A percentile compares a stretch with the other conserved stretches of the same genome.
These are phyloP conservation scores for Coemansia sp. DNA, from an alignment of 192 early-diverging fungal genomes.

Conservation along the genomic window DNA sequence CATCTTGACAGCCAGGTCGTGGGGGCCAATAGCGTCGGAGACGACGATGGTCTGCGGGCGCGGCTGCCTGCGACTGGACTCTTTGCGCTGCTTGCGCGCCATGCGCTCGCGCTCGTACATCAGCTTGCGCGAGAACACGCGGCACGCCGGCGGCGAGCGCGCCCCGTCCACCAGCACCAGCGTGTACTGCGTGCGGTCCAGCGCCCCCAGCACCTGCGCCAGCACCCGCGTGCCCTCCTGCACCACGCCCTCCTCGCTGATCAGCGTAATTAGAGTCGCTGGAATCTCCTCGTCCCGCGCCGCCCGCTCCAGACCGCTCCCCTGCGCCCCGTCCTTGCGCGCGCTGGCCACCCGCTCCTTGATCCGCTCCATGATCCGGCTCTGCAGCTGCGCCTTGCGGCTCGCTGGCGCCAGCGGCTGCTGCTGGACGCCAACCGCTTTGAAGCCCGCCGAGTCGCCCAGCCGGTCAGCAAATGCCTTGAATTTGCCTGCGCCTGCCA, in stretches of 20 bases:
- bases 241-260: slow-evolving; percentile 9
- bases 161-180: slow-evolving; percentile 23
- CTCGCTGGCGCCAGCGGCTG: neutral
- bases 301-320: slow-evolving; percentile 2
- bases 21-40: slow-evolving; percentile 9
- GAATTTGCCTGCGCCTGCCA: too few species aligned
- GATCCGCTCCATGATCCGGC: slow-evolving; percentile 5
- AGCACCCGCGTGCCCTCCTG: slow-evolving; percentile 15
- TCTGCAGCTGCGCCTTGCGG: slow-evolving; percentile 6
- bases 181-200: slow-evolving; percentile 22
- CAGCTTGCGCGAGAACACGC: slow-evolving; percentile 28
- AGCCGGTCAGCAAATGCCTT: too few species aligned
- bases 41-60: slow-evolving; percentile 21
- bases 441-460: neutral
- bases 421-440: neutral
- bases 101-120: slow-evolving; percentile 34
- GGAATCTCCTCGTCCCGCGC: slow-evolving; percentile 37
- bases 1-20: slow-evolving; percentile 34
- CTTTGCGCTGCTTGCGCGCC: slow-evolving; percentile 12
- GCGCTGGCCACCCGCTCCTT: slow-evolving; percentile 2
- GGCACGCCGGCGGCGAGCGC: slow-evolving; percentile 24
- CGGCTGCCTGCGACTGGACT: neutral
- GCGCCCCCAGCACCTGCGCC: slow-evolving; percentile 2
- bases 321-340: neutral
- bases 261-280: slow-evolving; percentile 19